phyloP scores from a whole-genome alignment of 169 alveolate species.

The Cryptosporidium meleagridis region DNA sequence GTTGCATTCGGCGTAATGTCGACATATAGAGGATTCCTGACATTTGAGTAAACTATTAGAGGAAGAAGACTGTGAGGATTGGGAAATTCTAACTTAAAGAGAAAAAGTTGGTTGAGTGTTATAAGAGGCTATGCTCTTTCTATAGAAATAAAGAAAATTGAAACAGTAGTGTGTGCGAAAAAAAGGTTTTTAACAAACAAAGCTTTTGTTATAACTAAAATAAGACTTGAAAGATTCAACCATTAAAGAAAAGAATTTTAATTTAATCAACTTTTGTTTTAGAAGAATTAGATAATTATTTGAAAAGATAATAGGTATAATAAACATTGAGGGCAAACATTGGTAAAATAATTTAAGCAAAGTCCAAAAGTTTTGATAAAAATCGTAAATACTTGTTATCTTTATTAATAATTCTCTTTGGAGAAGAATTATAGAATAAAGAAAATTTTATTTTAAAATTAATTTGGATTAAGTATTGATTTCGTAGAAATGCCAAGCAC shows the following conservation, averaged over 20 bases:
- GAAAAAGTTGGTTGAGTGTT: not conserved
- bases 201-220: not conserved
- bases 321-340: no score
- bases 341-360: not conserved
- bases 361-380: not conserved
- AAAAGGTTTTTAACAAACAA: conserved; percentile 7
- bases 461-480: no score
- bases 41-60: conserved; percentile 28
- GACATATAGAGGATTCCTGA: conserved; percentile 42
- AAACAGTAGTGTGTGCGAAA: conserved; percentile 12
- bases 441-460: not conserved
- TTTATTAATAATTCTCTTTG: not conserved
- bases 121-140: conserved; percentile 37
- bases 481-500: conserved; percentile 55
- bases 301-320: not conserved
- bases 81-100: conserved; percentile 10
- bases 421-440: not conserved
- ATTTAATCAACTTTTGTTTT: not conserved
- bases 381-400: not conserved
- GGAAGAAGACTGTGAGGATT: conserved; percentile 46
- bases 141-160: not conserved
- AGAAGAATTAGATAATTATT: no score
- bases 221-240: not conserved
- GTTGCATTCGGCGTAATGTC: conserved; percentile 76
- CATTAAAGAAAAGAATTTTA: not conserved